Conservation (phyloP, 805 yeast genomes). For the Blastobotrys terrestris region DNA sequence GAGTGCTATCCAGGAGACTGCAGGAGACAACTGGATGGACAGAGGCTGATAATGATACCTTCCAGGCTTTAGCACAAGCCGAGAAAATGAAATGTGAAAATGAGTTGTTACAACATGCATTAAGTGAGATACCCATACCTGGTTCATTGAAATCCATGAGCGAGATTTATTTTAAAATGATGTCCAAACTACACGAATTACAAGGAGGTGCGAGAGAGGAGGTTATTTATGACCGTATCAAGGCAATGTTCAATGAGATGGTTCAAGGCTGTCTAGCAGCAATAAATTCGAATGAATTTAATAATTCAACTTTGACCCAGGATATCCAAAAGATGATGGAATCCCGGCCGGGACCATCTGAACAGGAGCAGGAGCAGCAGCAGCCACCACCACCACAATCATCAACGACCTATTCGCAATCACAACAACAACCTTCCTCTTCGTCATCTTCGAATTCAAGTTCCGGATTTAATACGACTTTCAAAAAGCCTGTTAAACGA, state of each 20-base stretch:
- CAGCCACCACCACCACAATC: background rate
- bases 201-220: background rate
- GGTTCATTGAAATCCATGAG: constrained; percentile 7
- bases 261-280: background rate
- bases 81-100: constrained; percentile 7
- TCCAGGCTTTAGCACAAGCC: constrained; percentile 13
- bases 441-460: background rate
- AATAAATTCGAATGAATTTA: background rate
- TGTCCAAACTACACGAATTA: constrained; percentile 1
- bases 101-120: constrained; percentile 3
- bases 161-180: constrained; percentile 1
- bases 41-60: constrained; percentile 9
- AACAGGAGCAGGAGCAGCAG: too few species aligned
- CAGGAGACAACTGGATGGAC: constrained; percentile 18
- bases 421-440: background rate
- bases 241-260: constrained; percentile 4
- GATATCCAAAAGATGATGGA: background rate
- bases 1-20: constrained; percentile 11
- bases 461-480: background rate
- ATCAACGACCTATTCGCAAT: background rate
- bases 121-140: background rate
- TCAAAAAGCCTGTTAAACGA: constrained; percentile 3
- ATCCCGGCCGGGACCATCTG: too few species aligned
- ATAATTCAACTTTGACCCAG: background rate
- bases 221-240: background rate